Percentiles rank a stretch among this genome's conserved stretches.
These are phyloP conservation scores for Irpex sp. DNA, from an alignment of 1,284 basidiomycete genomes.

Conservation along the genomic window DNA sequence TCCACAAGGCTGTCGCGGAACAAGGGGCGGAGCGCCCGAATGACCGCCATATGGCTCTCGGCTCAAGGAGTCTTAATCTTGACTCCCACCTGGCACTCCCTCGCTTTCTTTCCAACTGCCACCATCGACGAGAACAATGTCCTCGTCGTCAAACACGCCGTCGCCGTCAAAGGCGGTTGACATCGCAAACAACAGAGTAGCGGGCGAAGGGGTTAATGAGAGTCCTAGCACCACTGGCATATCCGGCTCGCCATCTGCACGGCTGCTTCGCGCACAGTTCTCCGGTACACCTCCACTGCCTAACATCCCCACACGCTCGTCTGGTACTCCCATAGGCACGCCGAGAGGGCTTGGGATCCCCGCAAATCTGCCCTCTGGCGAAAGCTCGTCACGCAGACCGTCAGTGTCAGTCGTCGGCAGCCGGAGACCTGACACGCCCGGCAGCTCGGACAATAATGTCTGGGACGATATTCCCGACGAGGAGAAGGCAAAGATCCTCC, in stretches of 20 bases:
- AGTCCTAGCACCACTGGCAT: slow-evolving; percentile 14
- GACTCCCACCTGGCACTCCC: background rate
- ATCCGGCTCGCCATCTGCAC: slow-evolving; percentile 27
- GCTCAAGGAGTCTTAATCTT: background rate
- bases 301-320: slow-evolving; percentile 51
- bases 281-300: slow-evolving; percentile 55
- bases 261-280: slow-evolving; percentile 55
- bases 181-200: slow-evolving; percentile 38
- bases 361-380: slow-evolving; percentile 11
- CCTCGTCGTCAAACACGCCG: slow-evolving; percentile 21
- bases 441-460: slow-evolving; percentile 24
- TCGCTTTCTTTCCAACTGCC: slow-evolving; percentile 4
- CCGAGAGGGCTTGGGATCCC: slow-evolving; percentile 19
- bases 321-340: slow-evolving; percentile 25
- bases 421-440: slow-evolving; percentile 22
- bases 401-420: slow-evolving; percentile 21
- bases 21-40: background rate
- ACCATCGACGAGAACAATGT: slow-evolving; percentile 33
- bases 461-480: slow-evolving; percentile 65
- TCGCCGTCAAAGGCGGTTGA: slow-evolving; percentile 53
- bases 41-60: background rate
- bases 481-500: slow-evolving; percentile 78
- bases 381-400: slow-evolving; percentile 17
- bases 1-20: background rate
- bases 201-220: slow-evolving; percentile 22